These are phyloP conservation scores for Penicillium sp. DNA, from an alignment of 2,329 filamentous ascomycete genomes.

Conservation along the genomic window DNA sequence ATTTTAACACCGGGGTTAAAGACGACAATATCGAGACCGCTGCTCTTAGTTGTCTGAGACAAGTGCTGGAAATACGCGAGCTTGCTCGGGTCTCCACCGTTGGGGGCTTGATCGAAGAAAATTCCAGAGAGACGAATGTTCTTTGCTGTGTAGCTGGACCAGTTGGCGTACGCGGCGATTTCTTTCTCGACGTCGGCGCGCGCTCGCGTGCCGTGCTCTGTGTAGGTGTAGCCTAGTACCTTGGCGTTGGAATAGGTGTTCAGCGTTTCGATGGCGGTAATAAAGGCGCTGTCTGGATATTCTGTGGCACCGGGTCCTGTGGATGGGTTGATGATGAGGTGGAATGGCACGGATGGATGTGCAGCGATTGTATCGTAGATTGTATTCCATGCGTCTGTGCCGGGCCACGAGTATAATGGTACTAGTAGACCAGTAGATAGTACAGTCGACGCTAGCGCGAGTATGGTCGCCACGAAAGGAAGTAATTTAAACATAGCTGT, in stretches of 20 bases:
- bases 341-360: constrained; percentile 27
- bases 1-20: constrained; percentile 21
- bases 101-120: constrained; percentile 42
- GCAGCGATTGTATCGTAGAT: constrained; percentile 23
- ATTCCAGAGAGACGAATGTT: constrained; percentile 39
- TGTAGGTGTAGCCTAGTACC: constrained; percentile 46
- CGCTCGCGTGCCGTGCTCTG: constrained; percentile 33
- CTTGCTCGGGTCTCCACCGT: constrained; percentile 18
- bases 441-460: constrained; percentile 13
- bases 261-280: constrained; percentile 35
- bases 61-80: constrained; percentile 24
- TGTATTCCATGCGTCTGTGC: constrained; percentile 22
- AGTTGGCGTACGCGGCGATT: constrained; percentile 40
- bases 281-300: constrained; percentile 37
- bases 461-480: constrained; percentile 8
- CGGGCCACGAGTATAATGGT: constrained; percentile 29
- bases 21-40: constrained; percentile 7
- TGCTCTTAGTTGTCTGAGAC: constrained; percentile 17
- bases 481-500: constrained; percentile 10
- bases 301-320: constrained; percentile 35
- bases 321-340: constrained; percentile 33
- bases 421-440: constrained; percentile 21
- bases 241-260: constrained; percentile 41
- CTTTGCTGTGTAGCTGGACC: constrained; percentile 26
- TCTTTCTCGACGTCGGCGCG: constrained; percentile 36